phyloP scores from a whole-genome alignment of 352 stramenopile species.

The Saprolegnia diclina region DNA sequence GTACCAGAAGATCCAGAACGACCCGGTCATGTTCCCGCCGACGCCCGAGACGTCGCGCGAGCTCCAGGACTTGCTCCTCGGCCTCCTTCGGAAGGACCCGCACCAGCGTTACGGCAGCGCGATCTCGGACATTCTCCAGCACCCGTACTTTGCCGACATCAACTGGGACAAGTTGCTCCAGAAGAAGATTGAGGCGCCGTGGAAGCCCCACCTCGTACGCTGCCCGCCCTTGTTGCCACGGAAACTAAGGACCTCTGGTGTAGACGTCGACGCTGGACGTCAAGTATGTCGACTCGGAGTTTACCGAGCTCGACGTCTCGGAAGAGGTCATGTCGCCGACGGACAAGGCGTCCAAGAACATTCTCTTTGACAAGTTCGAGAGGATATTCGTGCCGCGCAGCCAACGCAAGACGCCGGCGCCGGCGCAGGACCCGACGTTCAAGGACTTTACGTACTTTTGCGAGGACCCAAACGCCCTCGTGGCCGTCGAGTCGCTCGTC shows the following conservation, averaged over 20 bases:
- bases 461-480: conserved; percentile 77
- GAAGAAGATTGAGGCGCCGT: conserved; percentile 77
- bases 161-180: conserved; percentile 83
- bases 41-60: conserved; percentile 62
- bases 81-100: conserved; percentile 82
- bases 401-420: conserved; percentile 37
- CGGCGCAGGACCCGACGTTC: conserved; percentile 80
- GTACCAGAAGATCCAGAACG: conserved; percentile 90
- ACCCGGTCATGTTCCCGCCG: conserved; percentile 70
- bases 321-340: conserved; percentile 79
- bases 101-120: conserved; percentile 82
- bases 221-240: too few species aligned
- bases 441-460: conserved; percentile 89
- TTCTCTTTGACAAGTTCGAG: conserved; percentile 59
- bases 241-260: too few species aligned
- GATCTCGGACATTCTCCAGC: conserved; percentile 80
- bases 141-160: conserved; percentile 72
- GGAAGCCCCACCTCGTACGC: conserved; percentile 70
- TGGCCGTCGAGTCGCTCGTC: conserved; percentile 75
- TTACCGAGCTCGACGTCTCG: conserved; percentile 77
- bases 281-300: conserved; percentile 82
- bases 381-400: conserved; percentile 27
- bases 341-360: conserved; percentile 80
- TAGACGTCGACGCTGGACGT: conserved; percentile 75
- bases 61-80: conserved; percentile 72